A percentile compares a stretch with the other conserved stretches of the same genome.
Evolutionary conservation across 129 eudicot genomes (phyloP).

Genomic region (Artemisia annua): DNA sequence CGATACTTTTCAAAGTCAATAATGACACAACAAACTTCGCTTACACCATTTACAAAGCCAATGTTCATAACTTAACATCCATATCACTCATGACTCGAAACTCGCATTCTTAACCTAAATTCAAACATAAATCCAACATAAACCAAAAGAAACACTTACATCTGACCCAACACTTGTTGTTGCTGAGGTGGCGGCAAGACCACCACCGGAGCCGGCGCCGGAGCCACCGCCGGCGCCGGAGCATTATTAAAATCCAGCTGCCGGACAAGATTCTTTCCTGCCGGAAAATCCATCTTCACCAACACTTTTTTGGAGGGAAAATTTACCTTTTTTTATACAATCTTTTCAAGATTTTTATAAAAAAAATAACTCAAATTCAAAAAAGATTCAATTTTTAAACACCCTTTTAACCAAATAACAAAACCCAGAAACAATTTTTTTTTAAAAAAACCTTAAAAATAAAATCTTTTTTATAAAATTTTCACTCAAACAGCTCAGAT

Average conservation of each 20-base stretch:
- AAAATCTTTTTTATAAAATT: not conserved
- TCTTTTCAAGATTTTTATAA: not conserved
- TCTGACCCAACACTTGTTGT: constrained; percentile 10
- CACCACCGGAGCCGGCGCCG: not conserved
- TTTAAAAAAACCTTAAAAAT: not conserved
- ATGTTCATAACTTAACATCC: constrained; percentile 6
- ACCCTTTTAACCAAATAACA: constrained; percentile 4
- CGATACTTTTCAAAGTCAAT: not conserved
- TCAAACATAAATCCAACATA: not conserved
- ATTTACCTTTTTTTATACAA: not conserved
- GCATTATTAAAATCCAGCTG: constrained; percentile 75
- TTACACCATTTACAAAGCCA: not conserved
- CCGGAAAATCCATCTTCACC: constrained; percentile 54
- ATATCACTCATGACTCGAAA: not conserved
- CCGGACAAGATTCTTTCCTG: constrained; percentile 59
- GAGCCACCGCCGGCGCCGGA: constrained; percentile 17
- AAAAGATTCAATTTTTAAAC: constrained; percentile 14
- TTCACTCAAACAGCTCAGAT: constrained; percentile 46
- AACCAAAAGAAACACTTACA: too few species aligned
- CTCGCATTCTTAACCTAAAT: not conserved
- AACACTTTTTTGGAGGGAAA: constrained; percentile 7
- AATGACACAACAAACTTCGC: not conserved
- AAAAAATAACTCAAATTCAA: not conserved
- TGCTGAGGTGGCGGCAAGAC: constrained; percentile 45
- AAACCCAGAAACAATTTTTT: constrained; percentile 2